phyloP scores from a whole-genome alignment of 192 early-diverging fungal species.

The Obelidium mucronatum region DNA sequence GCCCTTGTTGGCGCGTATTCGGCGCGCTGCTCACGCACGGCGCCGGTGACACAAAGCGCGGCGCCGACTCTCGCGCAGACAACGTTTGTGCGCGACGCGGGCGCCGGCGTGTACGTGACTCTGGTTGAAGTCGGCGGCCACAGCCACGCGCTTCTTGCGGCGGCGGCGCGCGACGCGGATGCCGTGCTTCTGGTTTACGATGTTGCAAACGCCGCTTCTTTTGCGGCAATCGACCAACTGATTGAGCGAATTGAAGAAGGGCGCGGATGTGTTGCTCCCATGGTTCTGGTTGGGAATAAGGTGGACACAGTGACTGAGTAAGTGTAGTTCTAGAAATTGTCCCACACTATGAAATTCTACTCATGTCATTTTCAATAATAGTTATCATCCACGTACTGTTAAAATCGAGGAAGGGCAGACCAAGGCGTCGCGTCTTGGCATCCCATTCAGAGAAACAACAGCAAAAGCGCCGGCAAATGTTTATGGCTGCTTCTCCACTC shows the following conservation, averaged over 20 bases:
- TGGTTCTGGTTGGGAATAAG: slow-evolving; percentile 1
- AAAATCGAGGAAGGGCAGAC: neutral
- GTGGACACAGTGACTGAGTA: neutral
- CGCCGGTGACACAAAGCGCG: neutral
- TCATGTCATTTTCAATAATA: neutral
- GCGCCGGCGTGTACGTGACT: neutral
- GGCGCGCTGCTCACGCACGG: neutral
- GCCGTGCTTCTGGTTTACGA: slow-evolving; percentile 1
- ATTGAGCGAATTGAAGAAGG: neutral
- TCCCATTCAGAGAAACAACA: slow-evolving; percentile 18
- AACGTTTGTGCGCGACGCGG: neutral
- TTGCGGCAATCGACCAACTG: neutral
- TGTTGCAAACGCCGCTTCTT: neutral
- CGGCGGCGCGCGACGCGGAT: neutral
- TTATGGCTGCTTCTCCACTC: neutral
- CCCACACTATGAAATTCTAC: neutral
- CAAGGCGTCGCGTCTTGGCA: neutral
- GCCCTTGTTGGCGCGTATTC: neutral
- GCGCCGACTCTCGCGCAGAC: neutral
- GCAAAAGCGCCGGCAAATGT: neutral
- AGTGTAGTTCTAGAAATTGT: neutral
- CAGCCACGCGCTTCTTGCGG: neutral
- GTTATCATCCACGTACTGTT: neutral
- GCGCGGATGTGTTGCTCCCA: slow-evolving; percentile 9
- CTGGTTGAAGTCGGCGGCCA: neutral